Percentiles rank a stretch among this genome's conserved stretches.
Conservation (phyloP, 2,329 filamentous ascomycete genomes). For the Talaromyces sp. region DNA sequence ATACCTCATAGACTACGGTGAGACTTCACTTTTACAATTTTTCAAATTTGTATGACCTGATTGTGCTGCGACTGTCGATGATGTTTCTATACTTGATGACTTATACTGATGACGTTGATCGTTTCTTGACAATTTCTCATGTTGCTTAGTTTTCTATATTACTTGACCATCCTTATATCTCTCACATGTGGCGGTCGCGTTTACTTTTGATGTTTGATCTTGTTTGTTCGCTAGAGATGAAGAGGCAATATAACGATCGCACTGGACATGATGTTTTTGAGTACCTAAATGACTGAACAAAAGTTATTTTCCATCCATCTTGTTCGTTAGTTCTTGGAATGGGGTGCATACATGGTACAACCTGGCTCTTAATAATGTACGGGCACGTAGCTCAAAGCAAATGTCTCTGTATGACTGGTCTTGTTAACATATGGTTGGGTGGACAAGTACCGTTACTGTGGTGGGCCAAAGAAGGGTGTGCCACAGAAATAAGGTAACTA, state of each 20-base stretch:
- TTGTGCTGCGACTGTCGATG: slow-evolving; percentile 3
- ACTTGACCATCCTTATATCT: not conserved
- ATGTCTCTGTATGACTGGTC: no score
- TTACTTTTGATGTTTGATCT: not conserved
- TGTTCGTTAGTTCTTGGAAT: not conserved
- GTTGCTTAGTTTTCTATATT: not conserved
- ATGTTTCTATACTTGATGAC: slow-evolving; percentile 7
- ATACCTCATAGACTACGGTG: slow-evolving; percentile 30
- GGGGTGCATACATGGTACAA: not conserved
- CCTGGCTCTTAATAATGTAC: not conserved
- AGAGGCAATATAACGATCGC: not conserved
- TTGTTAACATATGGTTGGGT: no score
- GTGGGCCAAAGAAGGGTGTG: no score
- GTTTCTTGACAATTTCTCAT: not conserved
- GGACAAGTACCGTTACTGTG: no score
- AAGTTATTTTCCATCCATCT: not conserved
- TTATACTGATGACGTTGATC: not conserved
- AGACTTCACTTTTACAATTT: slow-evolving; percentile 23
- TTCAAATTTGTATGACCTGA: slow-evolving; percentile 16
- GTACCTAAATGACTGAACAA: not conserved
- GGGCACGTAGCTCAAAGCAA: no score
- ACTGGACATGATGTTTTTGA: not conserved
- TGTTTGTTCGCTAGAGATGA: not conserved
- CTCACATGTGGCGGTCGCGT: not conserved
- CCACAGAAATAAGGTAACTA: no score